phyloP scores from a whole-genome alignment of 139 green algal species.

The Marvania coccoides region DNA sequence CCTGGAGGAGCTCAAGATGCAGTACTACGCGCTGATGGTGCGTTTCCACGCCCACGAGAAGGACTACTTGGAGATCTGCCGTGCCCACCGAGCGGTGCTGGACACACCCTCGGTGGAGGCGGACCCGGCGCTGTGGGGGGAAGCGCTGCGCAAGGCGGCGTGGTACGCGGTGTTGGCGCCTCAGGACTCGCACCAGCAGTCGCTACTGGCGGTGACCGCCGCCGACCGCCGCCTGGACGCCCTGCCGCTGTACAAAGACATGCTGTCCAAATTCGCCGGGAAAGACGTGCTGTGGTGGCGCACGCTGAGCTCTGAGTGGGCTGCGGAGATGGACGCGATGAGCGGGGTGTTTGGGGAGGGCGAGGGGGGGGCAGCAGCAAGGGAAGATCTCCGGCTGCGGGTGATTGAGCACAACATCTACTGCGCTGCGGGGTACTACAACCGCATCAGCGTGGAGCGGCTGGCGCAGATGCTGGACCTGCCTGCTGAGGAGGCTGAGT shows the following conservation, averaged over 20 bases:
- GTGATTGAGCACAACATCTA: slow-evolving; percentile 95
- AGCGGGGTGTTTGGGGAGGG: slow-evolving; percentile 42
- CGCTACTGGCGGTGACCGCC: slow-evolving; percentile 63
- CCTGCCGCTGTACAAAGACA: slow-evolving; percentile 69
- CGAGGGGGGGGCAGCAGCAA: slow-evolving; percentile 9
- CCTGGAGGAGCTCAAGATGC: slow-evolving; percentile 85
- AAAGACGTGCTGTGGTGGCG: slow-evolving; percentile 79
- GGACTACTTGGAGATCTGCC: slow-evolving; percentile 92
- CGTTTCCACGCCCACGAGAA: slow-evolving; percentile 74
- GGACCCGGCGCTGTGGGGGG: slow-evolving; percentile 42
- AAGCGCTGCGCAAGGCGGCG: slow-evolving; percentile 53
- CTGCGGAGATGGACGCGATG: slow-evolving; percentile 56
- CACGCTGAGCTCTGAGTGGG: slow-evolving; percentile 54
- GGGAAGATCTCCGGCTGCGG: slow-evolving; percentile 48
- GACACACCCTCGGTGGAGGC: slow-evolving; percentile 40
- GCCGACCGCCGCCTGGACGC: slow-evolving; percentile 74
- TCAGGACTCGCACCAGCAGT: slow-evolving; percentile 72
- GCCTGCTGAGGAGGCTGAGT: slow-evolving; percentile 72
- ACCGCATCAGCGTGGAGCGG: slow-evolving; percentile 56
- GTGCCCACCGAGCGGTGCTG: slow-evolving; percentile 64
- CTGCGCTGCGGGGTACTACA: slow-evolving; percentile 83
- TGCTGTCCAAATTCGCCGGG: slow-evolving; percentile 83
- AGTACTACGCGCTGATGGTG: slow-evolving; percentile 92
- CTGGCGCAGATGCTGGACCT: slow-evolving; percentile 85
- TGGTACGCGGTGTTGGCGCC: slow-evolving; percentile 87